Evolutionary conservation across 257 asterid species (phyloP), one percentile per base, ranked within the genome.

Genomic region (Solanum clarkiae): DNA sequence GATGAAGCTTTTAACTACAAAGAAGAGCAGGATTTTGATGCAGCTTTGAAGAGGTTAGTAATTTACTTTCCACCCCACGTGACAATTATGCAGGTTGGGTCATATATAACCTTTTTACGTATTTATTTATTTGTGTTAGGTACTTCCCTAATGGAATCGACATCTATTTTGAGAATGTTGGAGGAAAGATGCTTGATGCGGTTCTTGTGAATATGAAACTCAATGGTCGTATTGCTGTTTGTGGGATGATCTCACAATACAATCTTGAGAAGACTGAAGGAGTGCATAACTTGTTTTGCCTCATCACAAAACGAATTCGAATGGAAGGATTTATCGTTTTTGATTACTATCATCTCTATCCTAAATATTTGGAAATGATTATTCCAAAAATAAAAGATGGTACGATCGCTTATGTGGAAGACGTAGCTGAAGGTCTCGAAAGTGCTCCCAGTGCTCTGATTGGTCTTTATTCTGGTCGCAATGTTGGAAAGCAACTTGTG

Each of bases 41-140:
- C 32, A 29, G 32, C 32, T 29, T 29, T 29, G 32, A 29, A 81
- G 83, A 84, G 87, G 91, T 89, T 4, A 62, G 86, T 65, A 11
- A 2, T n/a, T 22, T 44, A 55, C 22, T 44, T n/a, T 5, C 29
- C 11, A 1, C 32, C 32, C 6, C 18, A 12, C 6, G 7, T 16
- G 40, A 6, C 45, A 47, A 14, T 22, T 36, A n/a, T 16, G 29
- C 20, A 18, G 3, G 20, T 57, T 17, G 63, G 20, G 3, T 29
- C 32, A 29, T 24, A 20, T 60, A 60, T 60, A 16, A 22, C 68
- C 32, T 11, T 60, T 60, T 60, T 22, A 12, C 1, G 16, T 62
- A 10, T 62, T 10, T 15, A 3, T 22, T 62, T 5, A 12, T 29
- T 63, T 53, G 10, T 63, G 6, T 29, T 65, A 65, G 72, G 44